Percentiles rank a stretch among this genome's conserved stretches.
Evolutionary conservation across 805 yeast genomes (phyloP).

Genomic region (Candida fluviatilis): DNA sequence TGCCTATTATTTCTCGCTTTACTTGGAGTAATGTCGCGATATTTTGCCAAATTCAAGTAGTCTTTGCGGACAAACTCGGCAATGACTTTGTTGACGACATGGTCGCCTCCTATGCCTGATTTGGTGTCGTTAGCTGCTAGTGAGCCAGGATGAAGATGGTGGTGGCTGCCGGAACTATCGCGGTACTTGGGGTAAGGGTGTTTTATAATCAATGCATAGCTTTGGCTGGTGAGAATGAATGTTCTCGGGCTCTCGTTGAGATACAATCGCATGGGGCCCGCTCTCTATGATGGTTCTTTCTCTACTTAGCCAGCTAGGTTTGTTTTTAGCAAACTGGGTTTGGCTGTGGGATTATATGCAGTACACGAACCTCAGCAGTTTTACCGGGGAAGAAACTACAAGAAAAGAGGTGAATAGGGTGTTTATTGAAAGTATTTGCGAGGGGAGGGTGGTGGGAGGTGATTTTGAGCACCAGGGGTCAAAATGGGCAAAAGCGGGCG

Average conservation of each 20-base stretch:
- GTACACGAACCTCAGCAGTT: too few relatives aligned
- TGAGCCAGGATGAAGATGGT: constrained; percentile 14
- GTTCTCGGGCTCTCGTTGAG: constrained; percentile 65
- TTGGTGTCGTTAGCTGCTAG: constrained; percentile 17
- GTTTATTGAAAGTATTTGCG: too few relatives aligned
- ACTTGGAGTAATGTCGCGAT: constrained; percentile 39
- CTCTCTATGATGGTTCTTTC: background rate
- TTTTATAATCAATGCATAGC: constrained; percentile 57
- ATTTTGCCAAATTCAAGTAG: constrained; percentile 34
- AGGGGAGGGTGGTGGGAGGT: too few relatives aligned
- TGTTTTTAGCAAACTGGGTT: background rate
- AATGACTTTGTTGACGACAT: constrained; percentile 24
- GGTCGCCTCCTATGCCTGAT: constrained; percentile 11
- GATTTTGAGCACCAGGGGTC: background rate
- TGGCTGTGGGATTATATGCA: too few relatives aligned
- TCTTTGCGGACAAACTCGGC: constrained; percentile 52
- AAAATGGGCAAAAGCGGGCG: background rate
- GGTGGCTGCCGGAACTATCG: constrained; percentile 17
- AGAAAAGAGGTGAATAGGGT: too few relatives aligned
- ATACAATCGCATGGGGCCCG: constrained; percentile 59
- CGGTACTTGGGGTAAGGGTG: constrained; percentile 36
- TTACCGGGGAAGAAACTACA: too few relatives aligned
- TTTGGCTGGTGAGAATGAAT: constrained; percentile 57
- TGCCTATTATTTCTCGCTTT: constrained; percentile 13
- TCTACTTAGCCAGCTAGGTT: background rate